Evolutionary conservation across 2,329 filamentous ascomycete genomes (phyloP).

Genomic region (Geosmithia flava): DNA sequence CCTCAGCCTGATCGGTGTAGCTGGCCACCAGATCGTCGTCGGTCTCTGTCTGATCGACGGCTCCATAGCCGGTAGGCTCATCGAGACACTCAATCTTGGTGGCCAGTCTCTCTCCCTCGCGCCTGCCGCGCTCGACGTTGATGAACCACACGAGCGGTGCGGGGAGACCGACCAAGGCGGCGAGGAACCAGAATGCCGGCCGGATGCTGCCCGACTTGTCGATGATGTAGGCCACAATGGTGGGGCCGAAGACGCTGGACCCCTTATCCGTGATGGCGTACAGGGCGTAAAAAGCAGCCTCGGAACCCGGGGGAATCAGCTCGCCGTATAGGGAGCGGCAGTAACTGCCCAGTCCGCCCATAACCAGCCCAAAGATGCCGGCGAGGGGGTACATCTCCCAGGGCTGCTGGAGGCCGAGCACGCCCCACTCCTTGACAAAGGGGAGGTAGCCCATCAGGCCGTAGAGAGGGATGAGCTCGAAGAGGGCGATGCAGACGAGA

Average conservation of each 20-base stretch:
- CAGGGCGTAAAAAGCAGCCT: constrained; percentile 90
- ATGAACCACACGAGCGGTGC: constrained; percentile 77
- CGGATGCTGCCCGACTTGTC: constrained; percentile 71
- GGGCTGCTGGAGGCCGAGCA: constrained; percentile 76
- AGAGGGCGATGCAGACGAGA: constrained; percentile 77
- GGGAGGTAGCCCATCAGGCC: constrained; percentile 81
- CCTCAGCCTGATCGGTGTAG: neutral
- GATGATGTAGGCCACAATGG: constrained; percentile 87
- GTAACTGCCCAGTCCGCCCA: constrained; percentile 86
- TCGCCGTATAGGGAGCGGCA: constrained; percentile 89
- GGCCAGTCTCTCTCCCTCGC: constrained; percentile 53
- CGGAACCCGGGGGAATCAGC: constrained; percentile 84
- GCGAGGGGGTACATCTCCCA: constrained; percentile 97
- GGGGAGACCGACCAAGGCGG: constrained; percentile 70
- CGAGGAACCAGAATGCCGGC: constrained; percentile 86
- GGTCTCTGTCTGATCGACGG: constrained; percentile 1
- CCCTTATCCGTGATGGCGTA: constrained; percentile 98
- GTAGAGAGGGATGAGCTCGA: constrained; percentile 88
- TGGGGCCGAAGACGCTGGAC: constrained; percentile 83
- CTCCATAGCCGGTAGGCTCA: constrained; percentile 7
- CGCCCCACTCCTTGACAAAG: constrained; percentile 59
- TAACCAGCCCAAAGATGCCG: constrained; percentile 81
- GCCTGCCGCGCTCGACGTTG: constrained; percentile 67
- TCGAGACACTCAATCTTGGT: constrained; percentile 44
- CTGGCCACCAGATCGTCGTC: constrained; percentile 12